A percentile compares a stretch with the other conserved stretches of the same genome.
Conservation (phyloP, 2,329 filamentous ascomycete genomes). For the Dothistroma septosporum region DNA sequence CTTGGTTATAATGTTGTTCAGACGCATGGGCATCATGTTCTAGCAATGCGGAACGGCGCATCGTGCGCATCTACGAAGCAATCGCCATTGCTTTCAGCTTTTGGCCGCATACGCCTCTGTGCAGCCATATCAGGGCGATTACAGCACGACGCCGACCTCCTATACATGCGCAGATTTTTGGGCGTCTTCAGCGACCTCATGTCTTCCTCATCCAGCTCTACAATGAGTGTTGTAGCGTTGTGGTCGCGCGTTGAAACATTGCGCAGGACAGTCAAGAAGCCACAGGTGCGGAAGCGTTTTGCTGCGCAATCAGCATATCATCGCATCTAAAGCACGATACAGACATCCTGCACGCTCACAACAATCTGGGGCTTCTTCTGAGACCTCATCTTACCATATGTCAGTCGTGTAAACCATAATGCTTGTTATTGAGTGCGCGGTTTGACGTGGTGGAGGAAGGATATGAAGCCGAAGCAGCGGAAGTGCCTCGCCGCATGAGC, state of each 20-base stretch:
- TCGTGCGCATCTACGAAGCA: too few relatives aligned
- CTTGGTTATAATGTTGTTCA: not conserved
- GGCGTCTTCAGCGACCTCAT: not conserved
- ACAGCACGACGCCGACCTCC: not conserved
- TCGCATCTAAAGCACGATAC: not conserved
- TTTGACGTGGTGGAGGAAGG: not conserved
- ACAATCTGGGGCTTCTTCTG: not conserved
- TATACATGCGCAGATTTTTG: not conserved
- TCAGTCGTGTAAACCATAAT: too few relatives aligned
- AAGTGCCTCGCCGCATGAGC: not conserved
- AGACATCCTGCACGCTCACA: not conserved
- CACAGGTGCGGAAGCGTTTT: not conserved
- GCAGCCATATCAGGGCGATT: not conserved
- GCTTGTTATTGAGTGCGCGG: too few relatives aligned
- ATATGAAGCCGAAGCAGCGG: not conserved
- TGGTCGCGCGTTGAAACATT: not conserved
- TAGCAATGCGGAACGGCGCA: too few relatives aligned
- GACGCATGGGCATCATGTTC: not conserved
- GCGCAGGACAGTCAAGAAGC: not conserved
- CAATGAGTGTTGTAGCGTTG: not conserved
- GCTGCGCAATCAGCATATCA: not conserved
- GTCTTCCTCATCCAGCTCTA: not conserved
- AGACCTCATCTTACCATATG: not conserved
- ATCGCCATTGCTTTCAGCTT: not conserved
- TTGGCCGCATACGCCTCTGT: not conserved